Evolutionary conservation across 2,329 filamentous ascomycete species (phyloP), one percentile per base, ranked within the genome.

Genomic region (Stachybotrys chartarum): DNA sequence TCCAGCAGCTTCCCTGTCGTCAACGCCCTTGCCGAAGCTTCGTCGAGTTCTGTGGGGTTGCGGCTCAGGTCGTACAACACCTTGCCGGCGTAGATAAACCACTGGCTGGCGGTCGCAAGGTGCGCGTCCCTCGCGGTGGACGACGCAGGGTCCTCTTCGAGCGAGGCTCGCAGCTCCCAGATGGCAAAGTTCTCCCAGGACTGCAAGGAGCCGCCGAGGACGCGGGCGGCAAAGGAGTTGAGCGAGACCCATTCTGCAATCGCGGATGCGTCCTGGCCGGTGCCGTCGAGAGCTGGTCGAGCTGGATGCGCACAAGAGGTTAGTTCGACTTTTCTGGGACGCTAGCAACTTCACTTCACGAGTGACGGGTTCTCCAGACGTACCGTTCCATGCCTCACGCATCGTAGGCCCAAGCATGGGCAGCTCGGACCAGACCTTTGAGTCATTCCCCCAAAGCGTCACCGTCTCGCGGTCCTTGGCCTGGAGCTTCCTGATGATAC

Each of bases 141-240:
- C 8, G 58, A 53, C 8, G 57, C 35, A n/a, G 56, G 56, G 7
- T 59, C 58, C 57, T 65, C 60, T 56, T 70, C 69, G 30, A 71
- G 65, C 10, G 59, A 63, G 12, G 55, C 56, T 32, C 68, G 68
- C n/a, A 71, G 56, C 53, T 65, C 60, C 64, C 65, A 67, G 54
- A 70, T 56, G 53, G 60, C 67, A 47, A 68, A 61, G 52, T 66
- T 66, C 47, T 58, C 58, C 60, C 65, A 68, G 11, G 51, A 14
- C 30, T 58, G 55, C 17, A 63, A 57, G 7, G 49, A 39, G n/a
- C 57, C 51, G 56, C 62, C 64, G 54, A 66, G 60, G 17, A 70
- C 56, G 51, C 64, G 68, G 30, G 69, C 69, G 51, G 63, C 61
- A 49, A 71, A 69, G 11, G 67, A 68, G 61, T 71, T 68, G 59